Conservation (phyloP, 179 eudicot genomes). For the Sideroxylon spinosum region DNA sequence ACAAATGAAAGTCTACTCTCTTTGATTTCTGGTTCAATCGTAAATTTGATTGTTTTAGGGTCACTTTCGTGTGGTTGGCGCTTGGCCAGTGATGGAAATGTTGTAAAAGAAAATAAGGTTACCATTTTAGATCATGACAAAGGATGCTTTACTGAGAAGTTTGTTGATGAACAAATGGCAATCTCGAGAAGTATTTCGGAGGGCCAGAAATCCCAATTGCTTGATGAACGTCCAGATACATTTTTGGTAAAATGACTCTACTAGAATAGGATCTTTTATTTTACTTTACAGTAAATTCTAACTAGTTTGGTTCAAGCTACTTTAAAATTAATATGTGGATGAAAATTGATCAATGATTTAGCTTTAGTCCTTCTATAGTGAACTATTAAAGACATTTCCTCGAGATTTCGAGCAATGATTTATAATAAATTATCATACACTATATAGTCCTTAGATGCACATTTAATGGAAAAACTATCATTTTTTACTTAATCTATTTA, state of each 20-base stretch:
- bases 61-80: constrained; percentile 87
- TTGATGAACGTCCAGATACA: constrained; percentile 80
- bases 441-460: background rate
- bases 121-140: constrained; percentile 69
- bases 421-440: background rate
- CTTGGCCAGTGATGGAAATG: constrained; percentile 80
- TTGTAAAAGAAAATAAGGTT: constrained; percentile 76
- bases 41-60: constrained; percentile 42
- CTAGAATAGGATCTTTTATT: too few species aligned
- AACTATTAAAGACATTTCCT: background rate
- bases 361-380: background rate
- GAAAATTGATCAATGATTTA: background rate
- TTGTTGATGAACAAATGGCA: constrained; percentile 79
- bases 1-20: too few species aligned
- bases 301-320: too few species aligned
- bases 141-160: constrained; percentile 52
- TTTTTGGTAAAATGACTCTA: constrained; percentile 55
- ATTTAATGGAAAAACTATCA: too few species aligned
- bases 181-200: constrained; percentile 75
- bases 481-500: too few species aligned
- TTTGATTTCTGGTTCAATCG: background rate
- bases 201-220: constrained; percentile 66
- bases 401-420: background rate
- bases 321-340: too few species aligned
- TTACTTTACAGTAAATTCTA: too few species aligned